These are phyloP conservation scores for Puya raimondii DNA, from an alignment of 176 grass and related monocot species.

Conservation along the genomic window DNA sequence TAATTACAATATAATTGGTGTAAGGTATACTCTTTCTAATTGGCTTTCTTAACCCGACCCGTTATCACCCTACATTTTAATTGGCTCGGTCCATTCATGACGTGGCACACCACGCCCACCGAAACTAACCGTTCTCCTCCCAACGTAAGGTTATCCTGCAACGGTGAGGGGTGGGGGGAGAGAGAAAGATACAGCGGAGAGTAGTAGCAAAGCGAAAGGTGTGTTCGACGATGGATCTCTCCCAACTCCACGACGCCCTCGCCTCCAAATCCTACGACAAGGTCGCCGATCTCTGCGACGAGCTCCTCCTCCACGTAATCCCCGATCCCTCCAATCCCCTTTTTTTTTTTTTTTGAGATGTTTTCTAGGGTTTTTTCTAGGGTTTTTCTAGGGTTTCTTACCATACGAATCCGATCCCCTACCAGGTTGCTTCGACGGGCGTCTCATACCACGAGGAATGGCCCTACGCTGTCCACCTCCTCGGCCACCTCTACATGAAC, in stretches of 20 bases:
- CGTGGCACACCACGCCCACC: too few relatives aligned
- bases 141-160: too few relatives aligned
- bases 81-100: too few relatives aligned
- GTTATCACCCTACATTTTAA: too few relatives aligned
- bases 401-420: slow-evolving; percentile 1
- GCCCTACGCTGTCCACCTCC: slow-evolving; percentile 85
- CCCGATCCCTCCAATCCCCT: not conserved
- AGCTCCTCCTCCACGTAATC: slow-evolving; percentile 47
- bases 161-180: not conserved
- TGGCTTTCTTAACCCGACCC: too few relatives aligned
- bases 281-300: slow-evolving; percentile 56
- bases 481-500: slow-evolving; percentile 59
- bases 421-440: slow-evolving; percentile 51
- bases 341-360: slow-evolving; percentile 14
- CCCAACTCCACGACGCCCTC: slow-evolving; percentile 43
- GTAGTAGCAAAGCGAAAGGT: not conserved
- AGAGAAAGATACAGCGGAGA: not conserved
- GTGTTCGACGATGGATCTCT: slow-evolving; percentile 52
- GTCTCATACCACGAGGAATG: slow-evolving; percentile 49
- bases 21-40: too few relatives aligned
- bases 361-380: not conserved
- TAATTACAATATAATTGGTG: too few relatives aligned
- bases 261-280: slow-evolving; percentile 37
- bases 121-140: too few relatives aligned
- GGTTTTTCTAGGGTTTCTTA: not conserved